A percentile compares a stretch with the other conserved stretches of the same genome.
phyloP scores from a whole-genome alignment of 108 stramenopile species.

The Hondaea fermentalgiana region DNA sequence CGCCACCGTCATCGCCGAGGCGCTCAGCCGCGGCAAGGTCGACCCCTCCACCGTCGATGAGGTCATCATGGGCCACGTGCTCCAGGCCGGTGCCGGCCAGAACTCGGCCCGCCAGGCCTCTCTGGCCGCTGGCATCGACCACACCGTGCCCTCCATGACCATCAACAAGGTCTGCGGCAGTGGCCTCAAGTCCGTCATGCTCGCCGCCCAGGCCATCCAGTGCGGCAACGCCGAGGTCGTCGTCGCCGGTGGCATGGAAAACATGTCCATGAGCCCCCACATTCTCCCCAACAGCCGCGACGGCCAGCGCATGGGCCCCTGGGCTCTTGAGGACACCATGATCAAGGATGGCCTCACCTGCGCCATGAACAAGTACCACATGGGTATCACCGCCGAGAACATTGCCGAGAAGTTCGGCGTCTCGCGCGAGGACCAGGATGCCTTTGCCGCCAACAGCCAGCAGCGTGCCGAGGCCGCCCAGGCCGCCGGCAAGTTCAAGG shows the following conservation, averaged over 20 bases:
- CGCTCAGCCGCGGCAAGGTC: constrained; percentile 58
- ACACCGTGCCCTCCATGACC: constrained; percentile 71
- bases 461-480: background rate
- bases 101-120: constrained; percentile 85
- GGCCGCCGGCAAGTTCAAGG: constrained; percentile 61
- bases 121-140: constrained; percentile 62
- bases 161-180: constrained; percentile 89
- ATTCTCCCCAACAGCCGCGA: constrained; percentile 18
- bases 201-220: constrained; percentile 73
- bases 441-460: constrained; percentile 1
- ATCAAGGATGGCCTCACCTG: constrained; percentile 51
- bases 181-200: constrained; percentile 88
- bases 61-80: constrained; percentile 87
- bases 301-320: constrained; percentile 36
- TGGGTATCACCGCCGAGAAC: constrained; percentile 96
- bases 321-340: constrained; percentile 59
- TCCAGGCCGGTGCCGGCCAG: constrained; percentile 76
- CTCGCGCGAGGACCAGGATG: constrained; percentile 45
- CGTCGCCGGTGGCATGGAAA: constrained; percentile 82
- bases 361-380: constrained; percentile 74
- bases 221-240: constrained; percentile 71
- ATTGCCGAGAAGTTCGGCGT: constrained; percentile 76
- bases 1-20: constrained; percentile 41
- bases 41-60: constrained; percentile 65
- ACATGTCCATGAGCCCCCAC: constrained; percentile 61